Percentiles rank a stretch among this genome's conserved stretches.
Conservation (phyloP, 1,284 basidiomycete genomes). For the Farysia itapuensis region DNA sequence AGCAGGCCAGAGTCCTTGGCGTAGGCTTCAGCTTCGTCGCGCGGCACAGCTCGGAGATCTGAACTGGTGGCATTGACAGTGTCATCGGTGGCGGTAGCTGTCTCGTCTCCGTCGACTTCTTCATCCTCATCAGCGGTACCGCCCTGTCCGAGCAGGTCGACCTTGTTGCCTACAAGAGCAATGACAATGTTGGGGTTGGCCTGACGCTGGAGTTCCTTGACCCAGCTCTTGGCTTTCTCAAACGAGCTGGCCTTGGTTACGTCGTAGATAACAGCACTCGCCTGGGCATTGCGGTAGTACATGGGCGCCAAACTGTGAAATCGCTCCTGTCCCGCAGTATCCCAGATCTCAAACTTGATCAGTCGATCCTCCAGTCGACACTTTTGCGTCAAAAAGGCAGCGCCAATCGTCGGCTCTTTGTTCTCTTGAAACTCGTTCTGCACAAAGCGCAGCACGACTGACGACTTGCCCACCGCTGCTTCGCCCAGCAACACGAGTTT, state of each 20-base stretch:
- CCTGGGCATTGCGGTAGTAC: slow-evolving; percentile 99
- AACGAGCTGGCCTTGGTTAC: slow-evolving; percentile 85
- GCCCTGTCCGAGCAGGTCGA: slow-evolving; percentile 73
- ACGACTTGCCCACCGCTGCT: slow-evolving; percentile 99
- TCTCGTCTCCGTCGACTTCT: slow-evolving; percentile 46
- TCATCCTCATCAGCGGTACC: slow-evolving; percentile 27
- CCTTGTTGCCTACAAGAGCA: slow-evolving; percentile 61
- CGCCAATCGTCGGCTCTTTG: slow-evolving; percentile 97
- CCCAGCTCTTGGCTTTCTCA: slow-evolving; percentile 99
- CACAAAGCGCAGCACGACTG: slow-evolving; percentile 95
- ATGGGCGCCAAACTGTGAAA: slow-evolving; percentile 92
- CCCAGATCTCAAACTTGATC: slow-evolving; percentile 93
- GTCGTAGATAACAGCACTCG: slow-evolving; percentile 97
- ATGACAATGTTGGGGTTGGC: slow-evolving; percentile 99
- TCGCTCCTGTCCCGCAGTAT: slow-evolving; percentile 90
- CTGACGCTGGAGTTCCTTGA: slow-evolving; percentile 97
- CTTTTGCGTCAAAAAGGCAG: slow-evolving; percentile 70
- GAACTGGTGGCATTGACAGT: slow-evolving; percentile 17
- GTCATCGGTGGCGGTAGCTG: slow-evolving; percentile 63
- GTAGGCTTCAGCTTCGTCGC: slow-evolving; percentile 92
- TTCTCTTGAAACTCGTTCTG: slow-evolving; percentile 91
- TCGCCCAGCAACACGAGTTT: slow-evolving; percentile 65
- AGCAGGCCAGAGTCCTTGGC: slow-evolving; percentile 87
- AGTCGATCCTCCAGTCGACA: slow-evolving; percentile 72
- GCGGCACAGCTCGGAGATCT: slow-evolving; percentile 45